Conservation (phyloP, 345 rosid genomes). For the Fremontodendron californicum region DNA sequence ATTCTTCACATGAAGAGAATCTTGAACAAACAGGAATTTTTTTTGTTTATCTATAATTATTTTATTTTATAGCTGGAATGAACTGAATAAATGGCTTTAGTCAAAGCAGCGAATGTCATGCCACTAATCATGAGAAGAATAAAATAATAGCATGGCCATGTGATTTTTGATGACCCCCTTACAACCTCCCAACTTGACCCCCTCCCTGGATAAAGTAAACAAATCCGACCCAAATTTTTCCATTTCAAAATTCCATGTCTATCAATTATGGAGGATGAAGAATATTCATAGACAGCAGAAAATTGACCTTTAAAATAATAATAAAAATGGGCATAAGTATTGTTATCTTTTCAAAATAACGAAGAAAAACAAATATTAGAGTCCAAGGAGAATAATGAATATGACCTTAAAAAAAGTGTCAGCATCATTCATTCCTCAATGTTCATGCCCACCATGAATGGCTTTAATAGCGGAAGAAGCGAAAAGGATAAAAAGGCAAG, state of each 20-base stretch:
- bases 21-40: background rate
- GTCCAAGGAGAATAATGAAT: background rate
- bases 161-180: conserved; percentile 7
- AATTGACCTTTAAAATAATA: background rate
- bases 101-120: conserved; percentile 45
- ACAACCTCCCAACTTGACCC: background rate
- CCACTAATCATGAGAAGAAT: conserved; percentile 39
- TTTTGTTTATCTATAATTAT: background rate
- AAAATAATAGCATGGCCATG: conserved; percentile 19
- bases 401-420: background rate
- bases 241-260: background rate
- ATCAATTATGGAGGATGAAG: background rate
- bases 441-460: background rate
- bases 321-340: background rate
- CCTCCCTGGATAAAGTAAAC: background rate
- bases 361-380: background rate
- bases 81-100: background rate
- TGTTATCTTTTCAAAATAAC: background rate
- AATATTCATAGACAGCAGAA: background rate
- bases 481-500: background rate
- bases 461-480: background rate
- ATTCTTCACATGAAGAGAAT: background rate
- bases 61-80: background rate
- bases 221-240: background rate
- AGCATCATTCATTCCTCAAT: background rate